Evolutionary conservation across 208 protist genomes (phyloP).

Genomic region (Trypanosomatidae sp.): DNA sequence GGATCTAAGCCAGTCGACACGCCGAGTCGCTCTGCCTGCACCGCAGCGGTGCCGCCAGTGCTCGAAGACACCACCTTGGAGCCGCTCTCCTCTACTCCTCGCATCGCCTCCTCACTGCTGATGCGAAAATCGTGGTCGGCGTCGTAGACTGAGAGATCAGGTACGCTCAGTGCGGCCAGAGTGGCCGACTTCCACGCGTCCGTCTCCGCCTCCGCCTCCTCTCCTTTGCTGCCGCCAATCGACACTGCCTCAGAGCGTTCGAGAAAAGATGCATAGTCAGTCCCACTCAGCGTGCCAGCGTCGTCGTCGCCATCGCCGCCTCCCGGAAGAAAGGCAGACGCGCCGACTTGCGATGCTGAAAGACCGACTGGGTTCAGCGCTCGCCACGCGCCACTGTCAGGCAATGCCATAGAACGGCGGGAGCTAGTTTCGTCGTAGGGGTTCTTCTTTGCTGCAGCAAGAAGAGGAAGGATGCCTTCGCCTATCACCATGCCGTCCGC

Average conservation of each 20-base stretch:
- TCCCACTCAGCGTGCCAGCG: slow-evolving; percentile 13
- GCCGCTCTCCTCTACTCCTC: slow-evolving; percentile 3
- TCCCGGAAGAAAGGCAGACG: neutral
- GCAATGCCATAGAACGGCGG: neutral
- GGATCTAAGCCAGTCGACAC: neutral
- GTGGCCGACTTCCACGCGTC: slow-evolving; percentile 30
- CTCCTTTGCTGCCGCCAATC: neutral
- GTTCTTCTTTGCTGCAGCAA: neutral
- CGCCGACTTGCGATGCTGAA: slow-evolving; percentile 18
- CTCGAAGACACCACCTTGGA: neutral
- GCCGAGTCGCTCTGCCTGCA: neutral
- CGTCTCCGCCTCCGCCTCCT: neutral
- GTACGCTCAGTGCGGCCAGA: slow-evolving; percentile 44
- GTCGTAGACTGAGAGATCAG: slow-evolving; percentile 78
- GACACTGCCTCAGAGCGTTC: slow-evolving; percentile 6
- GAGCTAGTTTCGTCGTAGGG: neutral
- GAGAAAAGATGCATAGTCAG: slow-evolving; percentile 24
- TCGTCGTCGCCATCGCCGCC: neutral
- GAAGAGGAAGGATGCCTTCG: slow-evolving; percentile 61
- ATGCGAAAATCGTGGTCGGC: slow-evolving; percentile 68
- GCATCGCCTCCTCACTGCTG: slow-evolving; percentile 51
- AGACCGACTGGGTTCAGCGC: slow-evolving; percentile 32
- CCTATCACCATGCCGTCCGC: slow-evolving; percentile 41
- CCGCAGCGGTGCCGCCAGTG: neutral
- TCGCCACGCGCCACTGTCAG: slow-evolving; percentile 19